phyloP scores from a whole-genome alignment of 495 filamentous ascomycete genomes.

The Hypoxylon cercidicola region DNA sequence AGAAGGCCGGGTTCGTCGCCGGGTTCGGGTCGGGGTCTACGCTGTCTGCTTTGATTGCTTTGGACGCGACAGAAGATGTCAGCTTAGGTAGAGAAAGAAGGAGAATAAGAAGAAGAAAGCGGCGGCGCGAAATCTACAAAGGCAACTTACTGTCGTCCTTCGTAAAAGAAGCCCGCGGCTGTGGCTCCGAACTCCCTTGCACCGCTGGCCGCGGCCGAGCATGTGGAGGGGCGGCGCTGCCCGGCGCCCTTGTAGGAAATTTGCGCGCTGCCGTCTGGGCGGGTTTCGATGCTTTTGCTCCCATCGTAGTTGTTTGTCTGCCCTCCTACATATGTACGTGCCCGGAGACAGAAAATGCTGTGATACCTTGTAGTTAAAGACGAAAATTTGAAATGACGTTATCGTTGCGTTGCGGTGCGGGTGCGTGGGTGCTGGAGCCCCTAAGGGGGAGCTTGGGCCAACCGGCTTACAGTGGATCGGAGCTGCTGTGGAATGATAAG shows the following conservation, averaged over 20 bases:
- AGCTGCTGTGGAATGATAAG: neutral
- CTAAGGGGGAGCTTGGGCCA: constrained; percentile 12
- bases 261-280: constrained; percentile 53
- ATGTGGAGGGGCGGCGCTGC: constrained; percentile 43
- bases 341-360: neutral
- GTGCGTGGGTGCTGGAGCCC: too few relatives aligned
- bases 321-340: neutral
- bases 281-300: constrained; percentile 46
- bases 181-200: constrained; percentile 31
- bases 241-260: constrained; percentile 54
- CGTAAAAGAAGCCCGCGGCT: constrained; percentile 38
- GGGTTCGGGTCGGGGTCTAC: constrained; percentile 44
- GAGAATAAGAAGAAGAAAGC: too few relatives aligned
- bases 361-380: constrained; percentile 1
- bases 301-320: constrained; percentile 28
- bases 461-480: neutral
- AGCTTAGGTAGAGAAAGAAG: neutral
- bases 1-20: constrained; percentile 46
- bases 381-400: constrained; percentile 31
- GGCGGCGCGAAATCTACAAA: too few relatives aligned
- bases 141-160: constrained; percentile 50
- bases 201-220: constrained; percentile 25
- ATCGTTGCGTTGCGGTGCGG: constrained; percentile 24
- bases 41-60: constrained; percentile 49
- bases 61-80: neutral